These are phyloP conservation scores for Pichia sp. DNA, from an alignment of 1,139 yeast genomes.

Conservation along the genomic window DNA sequence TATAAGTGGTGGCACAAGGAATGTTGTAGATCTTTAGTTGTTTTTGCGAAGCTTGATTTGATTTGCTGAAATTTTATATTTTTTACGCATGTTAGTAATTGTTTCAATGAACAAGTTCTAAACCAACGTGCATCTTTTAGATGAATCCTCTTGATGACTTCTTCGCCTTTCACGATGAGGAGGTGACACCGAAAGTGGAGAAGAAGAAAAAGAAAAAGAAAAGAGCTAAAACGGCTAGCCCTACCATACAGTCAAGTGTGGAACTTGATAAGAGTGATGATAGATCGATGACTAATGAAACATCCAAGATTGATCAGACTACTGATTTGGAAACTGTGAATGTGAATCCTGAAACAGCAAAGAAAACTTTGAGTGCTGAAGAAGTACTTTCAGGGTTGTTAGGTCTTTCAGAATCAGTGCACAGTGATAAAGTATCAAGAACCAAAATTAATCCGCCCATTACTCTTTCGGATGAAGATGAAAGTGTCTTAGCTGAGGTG, in stretches of 20 bases:
- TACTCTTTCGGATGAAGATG: not conserved
- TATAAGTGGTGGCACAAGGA: too few species aligned
- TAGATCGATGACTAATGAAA: too few species aligned
- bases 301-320: too few species aligned
- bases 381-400: constrained; percentile 2
- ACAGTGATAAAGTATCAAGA: too few species aligned
- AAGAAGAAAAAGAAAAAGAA: constrained; percentile 8
- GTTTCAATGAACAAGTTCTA: not conserved
- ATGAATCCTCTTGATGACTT: constrained; percentile 10
- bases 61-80: not conserved
- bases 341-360: not conserved
- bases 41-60: not conserved
- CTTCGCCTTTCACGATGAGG: constrained; percentile 10
- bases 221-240: constrained; percentile 1
- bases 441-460: not conserved
- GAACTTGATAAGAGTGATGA: not conserved
- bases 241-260: not conserved
- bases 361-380: constrained; percentile 1
- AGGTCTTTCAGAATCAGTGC: constrained; percentile 6
- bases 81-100: not conserved
- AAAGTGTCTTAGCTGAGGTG: not conserved
- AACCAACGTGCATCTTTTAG: not conserved
- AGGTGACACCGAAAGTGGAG: not conserved
- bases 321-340: not conserved
- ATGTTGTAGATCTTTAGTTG: too few species aligned